Evolutionary conservation across 2,329 filamentous ascomycete species (phyloP), one percentile per base, ranked within the genome.

Genomic region (Aspergillus quadricinctus): DNA sequence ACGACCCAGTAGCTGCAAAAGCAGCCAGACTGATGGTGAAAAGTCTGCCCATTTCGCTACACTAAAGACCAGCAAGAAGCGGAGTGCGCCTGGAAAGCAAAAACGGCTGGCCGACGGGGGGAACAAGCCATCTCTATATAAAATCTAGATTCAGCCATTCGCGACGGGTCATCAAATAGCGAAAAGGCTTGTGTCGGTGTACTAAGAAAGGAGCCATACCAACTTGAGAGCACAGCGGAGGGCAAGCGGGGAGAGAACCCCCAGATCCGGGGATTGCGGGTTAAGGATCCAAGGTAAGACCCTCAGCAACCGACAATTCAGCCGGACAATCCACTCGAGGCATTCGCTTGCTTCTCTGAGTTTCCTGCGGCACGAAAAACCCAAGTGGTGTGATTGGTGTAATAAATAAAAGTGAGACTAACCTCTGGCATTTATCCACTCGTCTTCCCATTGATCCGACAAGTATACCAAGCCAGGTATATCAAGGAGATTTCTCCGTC

Each of bases 1-100:
- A 69, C 4, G 64, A 77, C 58, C 76, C 76, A 5, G 75, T 75
- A 52, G 75, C 75, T 57, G 74, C 76, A 58, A 78, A 74, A 19
- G 67, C 64, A 55, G 75, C 75, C 54, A 77, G 67, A 49, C 61
- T 64, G 49, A 77, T 69, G 49, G 71, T 72, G 61, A 75, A 77
- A 50, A 66, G 61, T 51, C 74, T 73, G 37, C 75, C 75, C 75
- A 78, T 78, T 25, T 51, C 54, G 55, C 37, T 23, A 17, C 48
- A 28, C 40, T 48, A 48, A 23, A 10, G 3, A 45, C 41, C 19
- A 19, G 41, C 19, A 23, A 45, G 21, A 23, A 45, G 41, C 21
- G 21, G 21, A 23, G 21, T 21, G 21, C 19, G 10, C 11, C 17
- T 10, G 19, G 41, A 19, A 10, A 23, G 41, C 41, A 21, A 45